Base-by-base conservation (phyloP, 2,329 filamentous ascomycete genomes). In the Ilyonectria sp. region DNA sequence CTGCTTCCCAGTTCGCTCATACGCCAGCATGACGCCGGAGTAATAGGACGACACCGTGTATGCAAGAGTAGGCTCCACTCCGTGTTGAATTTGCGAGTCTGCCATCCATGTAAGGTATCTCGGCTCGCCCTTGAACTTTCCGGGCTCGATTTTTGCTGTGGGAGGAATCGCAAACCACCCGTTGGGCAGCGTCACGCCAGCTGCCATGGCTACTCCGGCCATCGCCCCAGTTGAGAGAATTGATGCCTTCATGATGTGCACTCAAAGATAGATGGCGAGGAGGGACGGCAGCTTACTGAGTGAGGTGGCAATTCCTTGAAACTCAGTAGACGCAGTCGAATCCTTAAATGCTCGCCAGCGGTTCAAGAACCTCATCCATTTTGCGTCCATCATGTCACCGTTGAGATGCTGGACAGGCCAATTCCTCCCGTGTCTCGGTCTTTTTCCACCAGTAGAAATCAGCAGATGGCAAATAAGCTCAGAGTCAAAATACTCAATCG, bases 91-190 rank as follows among this genome's bases (percentile, higher is more conserved):
- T 37, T 76, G 71, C 17, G 74, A 76, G 58, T 76, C 73, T 9
- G 74, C 74, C 74, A 76, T 75, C 73, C 74, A 76, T 10, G 73
- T 75, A 13, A 76, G 64, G 47, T 74, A 76, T 15, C 70, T 49
- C n/a, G 70, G 70, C 60, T 69, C 53, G 63, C 70, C 69, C 15
- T 70, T 37, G 23, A 69, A 65, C 6, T 65, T 44, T 13, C 49
- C 29, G 0, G 60, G 13, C 15, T 67, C 53, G 54, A 71, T 70
- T 46, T 65, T 69, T 26, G 67, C 52, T 0, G 60, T 55, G 2
- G 70, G 70, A 2, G 68, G 69, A 19, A 71, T 67, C 2, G 57
- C 54, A 49, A 69, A 68, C 69, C 70, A 71, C 44, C 70, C 70
- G 2, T 43, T 50, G 0, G 70, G 70, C 35, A 71, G 54, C 3